A percentile compares a stretch with the other conserved stretches of the same genome.
Evolutionary conservation across 2,329 filamentous ascomycete species (phyloP).

Genomic region (Fusarium sulawesiense): DNA sequence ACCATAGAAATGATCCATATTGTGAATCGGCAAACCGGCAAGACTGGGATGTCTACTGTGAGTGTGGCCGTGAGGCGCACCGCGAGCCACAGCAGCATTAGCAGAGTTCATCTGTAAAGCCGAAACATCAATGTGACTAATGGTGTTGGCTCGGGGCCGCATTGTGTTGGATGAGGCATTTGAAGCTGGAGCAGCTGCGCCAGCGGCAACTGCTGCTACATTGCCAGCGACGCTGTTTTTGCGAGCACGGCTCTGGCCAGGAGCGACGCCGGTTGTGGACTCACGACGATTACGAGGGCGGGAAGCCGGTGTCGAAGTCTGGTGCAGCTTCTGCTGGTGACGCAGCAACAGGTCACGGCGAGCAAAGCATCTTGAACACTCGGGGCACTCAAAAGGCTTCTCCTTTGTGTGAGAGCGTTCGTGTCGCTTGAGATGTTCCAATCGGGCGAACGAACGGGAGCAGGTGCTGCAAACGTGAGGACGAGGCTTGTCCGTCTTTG

Average conservation of each 20-base stretch:
- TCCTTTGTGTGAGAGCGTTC: conserved; percentile 99
- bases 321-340: conserved; percentile 98
- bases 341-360: conserved; percentile 89
- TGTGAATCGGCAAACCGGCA: conserved; percentile 71
- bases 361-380: conserved; percentile 95
- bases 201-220: conserved; percentile 57
- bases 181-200: conserved; percentile 55
- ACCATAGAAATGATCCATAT: conserved; percentile 72
- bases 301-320: conserved; percentile 88
- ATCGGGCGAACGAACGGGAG: conserved; percentile 88
- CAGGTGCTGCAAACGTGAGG: conserved; percentile 95
- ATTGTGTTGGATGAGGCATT: conserved; percentile 68
- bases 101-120: conserved; percentile 76
- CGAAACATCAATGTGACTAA: conserved; percentile 87
- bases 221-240: conserved; percentile 88
- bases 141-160: conserved; percentile 93
- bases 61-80: conserved; percentile 64
- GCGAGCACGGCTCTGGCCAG: conserved; percentile 78
- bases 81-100: conserved; percentile 63
- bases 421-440: conserved; percentile 97
- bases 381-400: conserved; percentile 97
- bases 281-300: conserved; percentile 89
- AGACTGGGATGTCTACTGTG: conserved; percentile 82
- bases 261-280: conserved; percentile 80
- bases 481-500: conserved; percentile 96